phyloP scores from a whole-genome alignment of 805 yeast genomes.

The Allodekkera sacchari region DNA sequence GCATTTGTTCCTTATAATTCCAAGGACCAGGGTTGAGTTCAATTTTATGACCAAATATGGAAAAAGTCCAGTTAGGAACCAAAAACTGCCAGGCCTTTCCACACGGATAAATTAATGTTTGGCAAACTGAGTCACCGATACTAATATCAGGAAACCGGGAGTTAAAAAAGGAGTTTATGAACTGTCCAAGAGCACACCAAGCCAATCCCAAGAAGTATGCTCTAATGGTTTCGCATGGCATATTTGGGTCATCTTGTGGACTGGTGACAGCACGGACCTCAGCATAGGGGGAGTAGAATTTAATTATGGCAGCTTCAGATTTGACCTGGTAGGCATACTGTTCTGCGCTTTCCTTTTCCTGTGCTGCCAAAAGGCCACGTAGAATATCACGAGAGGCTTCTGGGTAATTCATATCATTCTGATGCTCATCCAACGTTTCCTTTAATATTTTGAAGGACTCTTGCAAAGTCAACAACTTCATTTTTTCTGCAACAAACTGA shows the following conservation, averaged over 20 bases:
- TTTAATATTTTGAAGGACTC: slow-evolving; percentile 24
- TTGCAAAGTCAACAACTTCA: slow-evolving; percentile 3
- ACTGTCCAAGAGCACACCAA: slow-evolving; percentile 40
- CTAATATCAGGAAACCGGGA: slow-evolving; percentile 47
- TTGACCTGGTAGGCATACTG: slow-evolving; percentile 16
- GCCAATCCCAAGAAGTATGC: slow-evolving; percentile 15
- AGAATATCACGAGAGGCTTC: slow-evolving; percentile 1
- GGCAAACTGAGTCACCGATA: slow-evolving; percentile 44
- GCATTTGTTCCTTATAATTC: slow-evolving; percentile 58
- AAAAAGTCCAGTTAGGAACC: slow-evolving; percentile 34
- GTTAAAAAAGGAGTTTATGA: slow-evolving; percentile 50
- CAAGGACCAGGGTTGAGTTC: slow-evolving; percentile 58
- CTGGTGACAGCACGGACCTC: slow-evolving; percentile 61
- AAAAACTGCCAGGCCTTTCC: slow-evolving; percentile 42
- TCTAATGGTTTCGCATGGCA: slow-evolving; percentile 36
- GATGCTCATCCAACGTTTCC: slow-evolving; percentile 18
- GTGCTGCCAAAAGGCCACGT: neutral
- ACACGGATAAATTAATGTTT: slow-evolving; percentile 51
- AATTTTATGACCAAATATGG: slow-evolving; percentile 27
- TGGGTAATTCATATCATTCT: slow-evolving; percentile 26
- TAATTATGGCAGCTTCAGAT: slow-evolving; percentile 28
- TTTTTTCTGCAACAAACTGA: slow-evolving; percentile 3
- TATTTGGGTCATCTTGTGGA: slow-evolving; percentile 39
- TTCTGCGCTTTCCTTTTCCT: neutral
- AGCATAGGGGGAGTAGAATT: slow-evolving; percentile 48